A percentile compares a stretch with the other conserved stretches of the same genome.
Conservation (phyloP, 352 stramenopile genomes). For the Globisporangium viniferum region DNA sequence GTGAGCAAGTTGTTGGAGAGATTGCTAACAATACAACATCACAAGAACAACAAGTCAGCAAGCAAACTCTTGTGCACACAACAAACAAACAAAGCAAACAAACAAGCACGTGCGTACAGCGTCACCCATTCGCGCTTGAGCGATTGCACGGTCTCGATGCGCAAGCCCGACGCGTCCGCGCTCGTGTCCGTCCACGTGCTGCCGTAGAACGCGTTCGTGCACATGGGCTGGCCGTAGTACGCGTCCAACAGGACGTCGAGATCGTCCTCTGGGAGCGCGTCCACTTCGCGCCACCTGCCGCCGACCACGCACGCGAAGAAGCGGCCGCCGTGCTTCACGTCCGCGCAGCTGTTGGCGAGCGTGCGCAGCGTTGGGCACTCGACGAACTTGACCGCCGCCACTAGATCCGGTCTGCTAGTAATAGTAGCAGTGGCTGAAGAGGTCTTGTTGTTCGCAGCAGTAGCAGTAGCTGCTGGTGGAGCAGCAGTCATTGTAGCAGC, state of each 20-base stretch:
- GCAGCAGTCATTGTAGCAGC: not conserved
- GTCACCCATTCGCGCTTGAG: not conserved
- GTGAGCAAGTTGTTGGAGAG: slow-evolving; percentile 16
- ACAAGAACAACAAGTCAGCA: not conserved
- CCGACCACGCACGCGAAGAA: slow-evolving; percentile 12
- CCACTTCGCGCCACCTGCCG: slow-evolving; percentile 1
- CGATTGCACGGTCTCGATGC: slow-evolving; percentile 5
- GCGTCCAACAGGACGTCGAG: not conserved
- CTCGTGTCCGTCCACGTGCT: not conserved
- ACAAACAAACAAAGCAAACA: not conserved
- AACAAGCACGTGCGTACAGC: not conserved
- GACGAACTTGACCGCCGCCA: not conserved
- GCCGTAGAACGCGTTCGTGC: slow-evolving; percentile 12
- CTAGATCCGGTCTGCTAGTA: not conserved
- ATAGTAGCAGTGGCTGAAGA: not conserved
- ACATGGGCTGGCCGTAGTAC: not conserved
- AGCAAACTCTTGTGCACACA: not conserved
- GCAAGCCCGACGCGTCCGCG: slow-evolving; percentile 5
- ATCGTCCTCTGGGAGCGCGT: not conserved
- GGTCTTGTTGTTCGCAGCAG: not conserved
- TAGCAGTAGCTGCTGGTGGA: not conserved
- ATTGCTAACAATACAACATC: slow-evolving; percentile 2
- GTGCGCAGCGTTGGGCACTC: not conserved
- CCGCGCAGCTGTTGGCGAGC: not conserved
- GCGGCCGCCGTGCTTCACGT: not conserved